Base-by-base conservation (phyloP, 495 filamentous ascomycete genomes). In the Alectoria sarmentosa region DNA sequence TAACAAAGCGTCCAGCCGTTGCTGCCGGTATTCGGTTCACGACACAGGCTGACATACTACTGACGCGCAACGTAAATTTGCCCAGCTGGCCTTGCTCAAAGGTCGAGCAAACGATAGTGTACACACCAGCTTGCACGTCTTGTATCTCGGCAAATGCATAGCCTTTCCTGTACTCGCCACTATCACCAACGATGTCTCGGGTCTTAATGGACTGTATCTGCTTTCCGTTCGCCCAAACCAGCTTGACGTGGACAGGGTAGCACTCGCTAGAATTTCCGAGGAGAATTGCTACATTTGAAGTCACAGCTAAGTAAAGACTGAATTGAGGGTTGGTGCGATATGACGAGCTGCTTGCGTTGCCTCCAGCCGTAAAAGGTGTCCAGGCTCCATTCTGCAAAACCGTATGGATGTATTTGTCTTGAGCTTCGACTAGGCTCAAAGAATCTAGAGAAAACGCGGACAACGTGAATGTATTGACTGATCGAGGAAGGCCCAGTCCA, bases 251-350 rank as follows among this genome's bases (percentile, higher is more conserved):
- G 2, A 96, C 82, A 11, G 90, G 87, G 19, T 94, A 75, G 36
- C 83, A 78, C 38, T 77, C 72, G 10, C 73, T 61, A 9, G 72
- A 75, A 21, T 86, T 85, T 72, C 90, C 86, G 4, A 98, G 81
- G 26, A 96, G 74, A 26, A 98, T 82, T 13, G 83, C 81, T 0
- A 96, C 58, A 37, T 84, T 78, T 0, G 88, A 85, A 6, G 75
- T 67, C 3, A 76, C 74, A 13, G 82, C 70, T 3, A 96, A 67
- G 6, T 77, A 73, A 19, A 98, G 76, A 46, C 79, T 79, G 73
- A 89, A 97, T 72, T 97, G 94, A 10, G 94, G 94, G 71, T 98
- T 98, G 32, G 77, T 77, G 36, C 87, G 80, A 74, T 96, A 98
- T 14, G 79, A 81, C 11, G 89, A 73, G 11, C 88, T 88, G 64